Evolutionary conservation across 441 rosid species (phyloP).

Genomic region (Pelargonium hybrid): DNA sequence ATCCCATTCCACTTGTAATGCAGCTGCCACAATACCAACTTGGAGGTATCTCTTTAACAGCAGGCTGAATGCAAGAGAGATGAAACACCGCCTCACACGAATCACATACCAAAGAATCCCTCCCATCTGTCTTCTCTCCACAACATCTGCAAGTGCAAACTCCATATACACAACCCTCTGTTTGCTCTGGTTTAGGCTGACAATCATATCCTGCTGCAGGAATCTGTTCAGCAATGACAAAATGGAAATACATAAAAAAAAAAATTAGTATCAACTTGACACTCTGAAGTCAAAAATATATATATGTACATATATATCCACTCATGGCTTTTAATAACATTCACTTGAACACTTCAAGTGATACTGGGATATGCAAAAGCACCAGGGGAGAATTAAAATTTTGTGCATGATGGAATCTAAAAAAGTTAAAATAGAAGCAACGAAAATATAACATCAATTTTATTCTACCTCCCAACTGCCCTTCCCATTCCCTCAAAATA

Average conservation of each 20-base stretch:
- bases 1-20: constrained; percentile 43
- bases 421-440: no score
- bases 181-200: constrained; percentile 36
- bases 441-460: no score
- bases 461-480: no score
- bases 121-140: constrained; percentile 54
- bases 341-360: no score
- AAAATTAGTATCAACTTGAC: not conserved
- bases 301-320: no score
- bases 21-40: constrained; percentile 76
- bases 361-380: no score
- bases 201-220: constrained; percentile 26
- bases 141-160: constrained; percentile 49
- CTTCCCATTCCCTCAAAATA: no score
- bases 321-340: no score
- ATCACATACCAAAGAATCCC: constrained; percentile 66
- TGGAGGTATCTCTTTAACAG: constrained; percentile 53
- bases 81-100: constrained; percentile 80
- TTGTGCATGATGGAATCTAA: no score
- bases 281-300: no score
- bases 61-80: constrained; percentile 66
- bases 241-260: constrained; percentile 7
- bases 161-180: constrained; percentile 27
- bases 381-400: no score
- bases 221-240: constrained; percentile 28